Percentiles rank a stretch among this genome's conserved stretches.
phyloP scores from a whole-genome alignment of 179 eudicot species.

The Spergularia azorica region DNA sequence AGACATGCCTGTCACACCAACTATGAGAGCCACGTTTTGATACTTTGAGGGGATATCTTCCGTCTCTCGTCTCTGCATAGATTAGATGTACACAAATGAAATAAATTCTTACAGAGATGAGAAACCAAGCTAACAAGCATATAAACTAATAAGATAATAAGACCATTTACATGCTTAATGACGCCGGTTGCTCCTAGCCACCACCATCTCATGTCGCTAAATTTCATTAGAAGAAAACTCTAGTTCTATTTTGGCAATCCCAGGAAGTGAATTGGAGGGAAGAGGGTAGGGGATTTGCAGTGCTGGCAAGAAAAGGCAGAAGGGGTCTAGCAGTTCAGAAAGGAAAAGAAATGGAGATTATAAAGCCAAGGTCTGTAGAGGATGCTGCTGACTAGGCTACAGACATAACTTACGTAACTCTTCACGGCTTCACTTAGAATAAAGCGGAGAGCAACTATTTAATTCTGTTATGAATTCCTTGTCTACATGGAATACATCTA shows the following conservation, averaged over 20 bases:
- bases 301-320: neutral
- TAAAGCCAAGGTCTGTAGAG: conserved; percentile 1
- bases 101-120: neutral
- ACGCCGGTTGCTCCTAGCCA: conserved; percentile 50
- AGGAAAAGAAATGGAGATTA: neutral
- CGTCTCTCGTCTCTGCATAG: conserved; percentile 38
- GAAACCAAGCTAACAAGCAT: neutral
- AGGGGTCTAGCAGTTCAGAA: neutral
- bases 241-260: too few species aligned
- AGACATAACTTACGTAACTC: conserved; percentile 14
- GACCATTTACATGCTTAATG: conserved; percentile 23
- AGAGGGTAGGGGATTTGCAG: too few species aligned
- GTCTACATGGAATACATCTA: conserved; percentile 3
- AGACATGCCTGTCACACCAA: conserved; percentile 57
- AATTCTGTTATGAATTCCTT: neutral
- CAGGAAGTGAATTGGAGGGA: too few species aligned
- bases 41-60: conserved; percentile 34
- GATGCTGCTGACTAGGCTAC: conserved; percentile 24
- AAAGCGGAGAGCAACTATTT: neutral
- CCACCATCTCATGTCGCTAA: conserved; percentile 48
- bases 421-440: conserved; percentile 14
- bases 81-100: conserved; percentile 1
- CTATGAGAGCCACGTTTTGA: conserved; percentile 46
- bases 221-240: neutral
- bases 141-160: neutral